Base-by-base conservation (phyloP, 2,329 filamentous ascomycete genomes). In the Aureobasidium sp. region DNA sequence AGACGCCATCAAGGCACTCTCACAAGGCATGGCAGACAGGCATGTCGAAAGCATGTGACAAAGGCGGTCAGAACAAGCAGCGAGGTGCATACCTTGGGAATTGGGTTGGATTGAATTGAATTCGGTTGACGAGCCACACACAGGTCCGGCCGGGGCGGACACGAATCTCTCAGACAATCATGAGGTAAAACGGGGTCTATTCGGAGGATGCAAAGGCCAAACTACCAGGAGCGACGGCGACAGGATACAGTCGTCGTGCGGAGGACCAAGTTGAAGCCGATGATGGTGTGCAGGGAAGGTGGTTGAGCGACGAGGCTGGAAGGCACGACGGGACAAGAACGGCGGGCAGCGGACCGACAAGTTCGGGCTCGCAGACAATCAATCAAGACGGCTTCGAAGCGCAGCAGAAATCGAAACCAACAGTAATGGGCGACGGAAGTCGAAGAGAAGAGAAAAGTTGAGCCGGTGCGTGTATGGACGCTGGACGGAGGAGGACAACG, bases 121-220 rank as follows among this genome's bases (percentile, higher is more conserved):
- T n/a, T 59, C 44, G 40, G 42, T 59, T 59, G 54, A 48, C 42
- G 54, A 59, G 54, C 54, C 54, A 59, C 54, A 58, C 54, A 59
- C 54, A 59, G 54, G 57, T 60, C 57, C 57, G 57, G 57, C 57
- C 57, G 57, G 57, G 45, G 57, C 57, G 57, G 57, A 60, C 57
- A 60, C 44, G 22, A 35, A 60, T 15, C 22, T 35, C 45, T 60
- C 57, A 60, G 57, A 37, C 57, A 60, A 49, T 50, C 57, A 60
- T 60, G 57, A 42, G 45, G 57, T 35, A 42, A 7, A 60, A 19
- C n/a, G 42, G 31, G 24, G 33, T 42, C 12, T 42, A 47, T 35
- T 31, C 44, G 33, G 35, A 45, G 31, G 45, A 50, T 50, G 57
- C 33, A 42, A 24, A 24, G 22, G 45, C 57, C 45, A 33, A 60